A percentile compares a stretch with the other conserved stretches of the same genome.
Conservation (phyloP, 345 rosid species). For the Kernera saxatilis region DNA sequence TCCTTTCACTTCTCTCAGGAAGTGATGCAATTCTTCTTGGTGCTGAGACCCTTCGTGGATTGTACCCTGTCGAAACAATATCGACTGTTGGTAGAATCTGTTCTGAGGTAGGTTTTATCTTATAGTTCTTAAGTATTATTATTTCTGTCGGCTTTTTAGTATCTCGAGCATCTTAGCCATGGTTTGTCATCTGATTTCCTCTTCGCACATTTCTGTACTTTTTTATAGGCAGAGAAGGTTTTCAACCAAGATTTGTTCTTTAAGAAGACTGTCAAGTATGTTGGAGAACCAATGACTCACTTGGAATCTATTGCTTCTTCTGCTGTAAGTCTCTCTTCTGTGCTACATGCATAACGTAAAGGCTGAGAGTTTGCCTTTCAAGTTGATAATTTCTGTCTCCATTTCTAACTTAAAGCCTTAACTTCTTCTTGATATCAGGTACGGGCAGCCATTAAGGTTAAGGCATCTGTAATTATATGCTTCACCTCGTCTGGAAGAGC, state of each 20-base stretch:
- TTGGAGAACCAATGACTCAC: slow-evolving; percentile 95
- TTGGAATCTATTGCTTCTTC: slow-evolving; percentile 97
- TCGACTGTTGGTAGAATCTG: slow-evolving; percentile 89
- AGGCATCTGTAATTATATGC: slow-evolving; percentile 90
- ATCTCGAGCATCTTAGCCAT: neutral
- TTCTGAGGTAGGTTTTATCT: slow-evolving; percentile 55
- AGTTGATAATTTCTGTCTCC: neutral
- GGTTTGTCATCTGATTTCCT: neutral
- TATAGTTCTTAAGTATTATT: neutral
- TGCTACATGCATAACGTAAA: neutral
- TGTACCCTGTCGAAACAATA: slow-evolving; percentile 88
- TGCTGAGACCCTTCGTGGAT: slow-evolving; percentile 92
- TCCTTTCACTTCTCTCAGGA: slow-evolving; percentile 42
- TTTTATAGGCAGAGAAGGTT: slow-evolving; percentile 83
- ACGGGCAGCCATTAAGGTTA: slow-evolving; percentile 95
- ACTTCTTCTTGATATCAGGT: slow-evolving; percentile 41
- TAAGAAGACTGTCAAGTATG: slow-evolving; percentile 89
- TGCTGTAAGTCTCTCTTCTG: slow-evolving; percentile 49
- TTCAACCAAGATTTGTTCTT: slow-evolving; percentile 90
- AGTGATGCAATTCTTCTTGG: slow-evolving; percentile 99
- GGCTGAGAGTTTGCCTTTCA: neutral
- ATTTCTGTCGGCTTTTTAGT: neutral
- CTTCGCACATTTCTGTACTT: neutral
- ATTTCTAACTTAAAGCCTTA: neutral
- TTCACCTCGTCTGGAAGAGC: slow-evolving; percentile 97